phyloP scores from a whole-genome alignment of 2,329 filamentous ascomycete genomes.

The Nemania sp. region DNA sequence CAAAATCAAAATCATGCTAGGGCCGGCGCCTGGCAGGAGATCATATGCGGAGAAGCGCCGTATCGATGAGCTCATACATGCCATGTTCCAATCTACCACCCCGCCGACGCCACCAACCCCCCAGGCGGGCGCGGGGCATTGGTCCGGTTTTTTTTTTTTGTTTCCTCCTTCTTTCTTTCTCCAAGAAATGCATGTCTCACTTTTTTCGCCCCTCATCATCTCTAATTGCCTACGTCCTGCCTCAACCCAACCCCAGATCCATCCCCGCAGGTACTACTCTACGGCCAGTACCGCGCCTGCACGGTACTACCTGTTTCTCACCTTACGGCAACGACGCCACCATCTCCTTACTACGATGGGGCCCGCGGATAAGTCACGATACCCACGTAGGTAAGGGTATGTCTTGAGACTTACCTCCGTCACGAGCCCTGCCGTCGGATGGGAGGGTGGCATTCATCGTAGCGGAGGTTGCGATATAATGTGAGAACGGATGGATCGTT shows the following conservation, averaged over 20 bases:
- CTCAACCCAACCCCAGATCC: constrained; percentile 13
- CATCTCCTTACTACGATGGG: too few relatives aligned
- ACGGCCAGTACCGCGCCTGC: constrained; percentile 9
- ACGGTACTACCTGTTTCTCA: constrained; percentile 5
- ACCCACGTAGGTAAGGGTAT: background rate
- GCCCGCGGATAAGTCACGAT: too few relatives aligned
- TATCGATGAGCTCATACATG: constrained; percentile 19
- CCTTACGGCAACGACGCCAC: background rate
- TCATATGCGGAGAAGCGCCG: constrained; percentile 17
- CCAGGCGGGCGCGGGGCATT: background rate
- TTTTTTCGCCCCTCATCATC: background rate
- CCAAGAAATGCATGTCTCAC: constrained; percentile 12
- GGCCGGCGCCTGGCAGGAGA: background rate
- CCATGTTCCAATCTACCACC: background rate
- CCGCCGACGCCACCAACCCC: background rate
- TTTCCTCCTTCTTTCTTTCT: background rate
- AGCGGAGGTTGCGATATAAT: background rate
- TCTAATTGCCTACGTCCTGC: background rate
- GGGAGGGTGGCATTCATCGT: constrained; percentile 12
- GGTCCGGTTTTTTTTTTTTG: too few relatives aligned
- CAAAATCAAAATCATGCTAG: too few relatives aligned
- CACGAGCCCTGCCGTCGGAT: constrained; percentile 17
- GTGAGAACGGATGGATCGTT: background rate
- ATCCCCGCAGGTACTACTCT: constrained; percentile 5
- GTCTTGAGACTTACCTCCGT: constrained; percentile 22